Conservation (phyloP, 352 stramenopile genomes). For the Globisporangium carolinianum region DNA sequence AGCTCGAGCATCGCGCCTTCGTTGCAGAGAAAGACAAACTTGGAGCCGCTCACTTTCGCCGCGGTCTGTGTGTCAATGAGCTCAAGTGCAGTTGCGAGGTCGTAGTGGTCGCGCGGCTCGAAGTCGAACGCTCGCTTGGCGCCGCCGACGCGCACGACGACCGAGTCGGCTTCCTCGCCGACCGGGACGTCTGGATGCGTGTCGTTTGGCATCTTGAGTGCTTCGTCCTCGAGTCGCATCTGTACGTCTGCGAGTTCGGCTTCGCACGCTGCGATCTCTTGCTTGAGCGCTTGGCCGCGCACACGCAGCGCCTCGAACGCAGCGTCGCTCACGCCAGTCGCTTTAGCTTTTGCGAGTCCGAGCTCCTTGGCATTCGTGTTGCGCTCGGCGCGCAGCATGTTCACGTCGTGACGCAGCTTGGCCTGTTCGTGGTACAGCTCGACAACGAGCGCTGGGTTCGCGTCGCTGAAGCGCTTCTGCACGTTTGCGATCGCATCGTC, state of each 20-base stretch:
- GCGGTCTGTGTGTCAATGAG: constrained; percentile 70
- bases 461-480: constrained; percentile 58
- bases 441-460: constrained; percentile 52
- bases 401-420: constrained; percentile 44
- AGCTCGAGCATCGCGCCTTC: constrained; percentile 86
- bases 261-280: constrained; percentile 37
- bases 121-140: constrained; percentile 58
- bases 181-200: constrained; percentile 67
- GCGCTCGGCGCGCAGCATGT: constrained; percentile 55
- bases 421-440: constrained; percentile 57
- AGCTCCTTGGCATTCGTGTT: constrained; percentile 64
- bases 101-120: constrained; percentile 57
- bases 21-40: constrained; percentile 84
- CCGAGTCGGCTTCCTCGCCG: constrained; percentile 48
- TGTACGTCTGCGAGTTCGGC: constrained; percentile 34
- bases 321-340: constrained; percentile 16
- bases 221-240: constrained; percentile 50
- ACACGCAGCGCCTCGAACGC: constrained; percentile 33
- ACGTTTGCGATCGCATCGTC: constrained; percentile 49
- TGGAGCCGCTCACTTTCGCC: constrained; percentile 65
- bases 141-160: constrained; percentile 40
- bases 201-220: constrained; percentile 70
- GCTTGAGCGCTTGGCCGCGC: constrained; percentile 50
- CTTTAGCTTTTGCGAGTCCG: constrained; percentile 27
- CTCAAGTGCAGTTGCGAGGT: constrained; percentile 55